Conservation (phyloP, 495 filamentous ascomycete genomes). For the Friedmanniomyces simplex region DNA sequence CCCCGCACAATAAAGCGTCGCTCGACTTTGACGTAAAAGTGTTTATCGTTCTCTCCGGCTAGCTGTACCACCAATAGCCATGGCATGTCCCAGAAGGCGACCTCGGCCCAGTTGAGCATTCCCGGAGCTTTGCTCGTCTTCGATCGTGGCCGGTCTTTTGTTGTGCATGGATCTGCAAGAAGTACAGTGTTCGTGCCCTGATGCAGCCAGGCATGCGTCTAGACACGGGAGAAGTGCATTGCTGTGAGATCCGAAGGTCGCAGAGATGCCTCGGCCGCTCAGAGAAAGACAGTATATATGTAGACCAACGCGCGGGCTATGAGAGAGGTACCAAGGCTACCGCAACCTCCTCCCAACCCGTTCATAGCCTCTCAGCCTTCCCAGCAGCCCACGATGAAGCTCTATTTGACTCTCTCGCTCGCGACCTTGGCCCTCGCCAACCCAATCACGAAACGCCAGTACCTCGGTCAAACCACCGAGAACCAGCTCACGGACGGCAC, state of each 20-base stretch:
- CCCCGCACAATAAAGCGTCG: background rate
- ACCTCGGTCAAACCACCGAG: background rate
- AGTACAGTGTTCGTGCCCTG: too few species aligned
- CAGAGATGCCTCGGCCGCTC: background rate
- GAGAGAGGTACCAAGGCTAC: too few species aligned
- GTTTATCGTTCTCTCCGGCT: too few species aligned
- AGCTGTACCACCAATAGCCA: too few species aligned
- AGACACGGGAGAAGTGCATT: too few species aligned
- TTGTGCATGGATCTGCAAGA: too few species aligned
- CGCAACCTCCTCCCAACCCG: background rate
- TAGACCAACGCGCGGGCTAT: background rate
- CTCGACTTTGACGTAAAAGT: background rate
- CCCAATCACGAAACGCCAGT: constrained; percentile 7
- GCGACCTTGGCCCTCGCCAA: constrained; percentile 2
- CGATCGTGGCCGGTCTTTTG: too few species aligned
- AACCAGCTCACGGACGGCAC: constrained; percentile 9
- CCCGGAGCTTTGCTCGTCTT: too few species aligned
- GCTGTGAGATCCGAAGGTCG: too few species aligned
- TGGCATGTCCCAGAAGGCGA: too few species aligned
- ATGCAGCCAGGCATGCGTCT: too few species aligned
- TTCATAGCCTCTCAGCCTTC: background rate
- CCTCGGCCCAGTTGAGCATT: too few species aligned
- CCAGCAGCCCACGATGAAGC: background rate
- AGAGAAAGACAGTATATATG: background rate
- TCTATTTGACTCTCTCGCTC: background rate